phyloP scores from a whole-genome alignment of 345 rosid genomes.

The Lepidium aucheri region DNA sequence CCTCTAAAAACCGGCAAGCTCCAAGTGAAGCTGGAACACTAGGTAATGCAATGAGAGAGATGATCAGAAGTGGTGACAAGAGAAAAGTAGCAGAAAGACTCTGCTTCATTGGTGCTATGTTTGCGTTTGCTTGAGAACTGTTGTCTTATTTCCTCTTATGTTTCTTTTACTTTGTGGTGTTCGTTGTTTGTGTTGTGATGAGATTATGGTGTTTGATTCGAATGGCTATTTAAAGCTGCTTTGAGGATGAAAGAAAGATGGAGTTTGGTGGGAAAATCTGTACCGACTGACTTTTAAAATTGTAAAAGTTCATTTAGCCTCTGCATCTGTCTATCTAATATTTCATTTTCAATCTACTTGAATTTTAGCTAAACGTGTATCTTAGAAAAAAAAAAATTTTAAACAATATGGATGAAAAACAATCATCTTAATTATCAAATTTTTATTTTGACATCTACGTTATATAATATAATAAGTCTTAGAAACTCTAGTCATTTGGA shows the following conservation, averaged over 20 bases:
- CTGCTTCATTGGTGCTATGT: not conserved
- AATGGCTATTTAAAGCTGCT: not conserved
- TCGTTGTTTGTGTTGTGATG: not conserved
- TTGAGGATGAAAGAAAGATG: not conserved
- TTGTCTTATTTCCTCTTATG: not conserved
- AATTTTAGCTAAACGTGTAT: conserved; percentile 7
- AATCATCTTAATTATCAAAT: too few species aligned
- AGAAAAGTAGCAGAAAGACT: not conserved
- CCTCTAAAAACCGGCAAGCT: conserved; percentile 8
- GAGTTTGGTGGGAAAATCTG: not conserved
- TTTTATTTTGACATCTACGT: too few species aligned
- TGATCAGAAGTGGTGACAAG: not conserved
- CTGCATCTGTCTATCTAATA: not conserved
- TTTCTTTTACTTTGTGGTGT: not conserved
- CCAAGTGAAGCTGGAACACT: not conserved
- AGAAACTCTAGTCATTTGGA: too few species aligned
- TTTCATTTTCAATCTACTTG: conserved; percentile 5
- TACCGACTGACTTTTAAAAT: not conserved
- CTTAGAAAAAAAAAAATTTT: too few species aligned
- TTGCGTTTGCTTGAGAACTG: too few species aligned
- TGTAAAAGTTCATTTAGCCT: not conserved
- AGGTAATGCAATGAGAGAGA: not conserved
- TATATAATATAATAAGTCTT: too few species aligned
- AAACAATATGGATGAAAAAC: too few species aligned
- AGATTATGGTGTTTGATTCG: not conserved